Evolutionary conservation across 768 basidiomycete genomes (phyloP).

Genomic region (Russula earlei): DNA sequence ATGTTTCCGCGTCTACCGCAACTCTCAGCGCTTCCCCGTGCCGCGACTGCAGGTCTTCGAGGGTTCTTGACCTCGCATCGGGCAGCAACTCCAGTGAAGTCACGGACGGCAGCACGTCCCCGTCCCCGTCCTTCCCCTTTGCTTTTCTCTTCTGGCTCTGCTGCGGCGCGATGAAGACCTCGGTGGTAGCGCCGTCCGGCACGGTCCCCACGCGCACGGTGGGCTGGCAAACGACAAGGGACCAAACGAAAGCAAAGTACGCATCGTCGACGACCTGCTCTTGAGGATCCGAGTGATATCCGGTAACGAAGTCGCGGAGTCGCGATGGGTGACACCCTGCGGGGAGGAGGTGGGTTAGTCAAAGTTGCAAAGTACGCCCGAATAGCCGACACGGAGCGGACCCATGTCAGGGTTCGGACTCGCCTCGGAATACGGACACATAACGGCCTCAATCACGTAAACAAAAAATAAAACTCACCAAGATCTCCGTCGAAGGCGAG

Average conservation of each 20-base stretch:
- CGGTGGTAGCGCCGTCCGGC: constrained; percentile 48
- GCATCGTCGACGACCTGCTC: constrained; percentile 61
- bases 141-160: constrained; percentile 43
- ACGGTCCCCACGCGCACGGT: constrained; percentile 67
- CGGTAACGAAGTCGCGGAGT: constrained; percentile 56
- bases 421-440: neutral
- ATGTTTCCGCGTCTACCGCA: constrained; percentile 64
- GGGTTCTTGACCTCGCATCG: constrained; percentile 43
- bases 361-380: neutral
- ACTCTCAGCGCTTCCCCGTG: constrained; percentile 62
- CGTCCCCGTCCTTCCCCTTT: constrained; percentile 43
- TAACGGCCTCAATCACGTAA: constrained; percentile 1
- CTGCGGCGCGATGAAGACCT: constrained; percentile 76
- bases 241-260: constrained; percentile 78
- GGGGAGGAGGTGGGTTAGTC: constrained; percentile 14
- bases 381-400: neutral
- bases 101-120: constrained; percentile 32
- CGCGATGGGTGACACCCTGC: constrained; percentile 70
- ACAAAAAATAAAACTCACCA: constrained; percentile 43
- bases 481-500: constrained; percentile 86
- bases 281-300: constrained; percentile 43
- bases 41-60: constrained; percentile 47
- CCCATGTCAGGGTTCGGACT: constrained; percentile 17
- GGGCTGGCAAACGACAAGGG: constrained; percentile 63
- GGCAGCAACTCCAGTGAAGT: constrained; percentile 38